Base-by-base conservation (phyloP, 2,329 filamentous ascomycete species). In the Cytospora piceicola region DNA sequence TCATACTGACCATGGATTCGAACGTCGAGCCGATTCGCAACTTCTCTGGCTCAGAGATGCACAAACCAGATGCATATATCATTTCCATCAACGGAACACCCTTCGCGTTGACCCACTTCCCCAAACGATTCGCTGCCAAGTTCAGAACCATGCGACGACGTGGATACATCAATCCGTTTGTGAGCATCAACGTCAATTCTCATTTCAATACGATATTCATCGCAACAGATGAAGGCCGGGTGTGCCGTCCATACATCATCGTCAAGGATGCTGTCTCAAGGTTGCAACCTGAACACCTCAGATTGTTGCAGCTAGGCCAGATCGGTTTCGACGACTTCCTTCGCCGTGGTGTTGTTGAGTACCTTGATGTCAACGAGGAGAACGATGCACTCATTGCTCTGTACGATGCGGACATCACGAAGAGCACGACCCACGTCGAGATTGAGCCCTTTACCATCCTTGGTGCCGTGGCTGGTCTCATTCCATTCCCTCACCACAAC, bases 401-500 rank as follows among this genome's bases (percentile, higher is more conserved):
- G 22, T 94, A 94, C 72, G 94, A 98, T 74, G 84, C 88, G 27
- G 90, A 96, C 67, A 92, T 98, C 70, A 90, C 88, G 22, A 86
- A 88, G 68, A 88, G 89, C 62, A 96, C 93, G 0, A 99, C 95
- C 0, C 96, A 99, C 79, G 82, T 98, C 67, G 95, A 99, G 77
- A 98, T 99, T 68, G 95, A 99, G 75, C 96, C 96, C 0, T 99
- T 99, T 75, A 99, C 95, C 1, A 90, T 99, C 58, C 85, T 99
- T 17, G 95, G 95, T 30, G 95, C 95, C 56, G 95, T 99, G 30
- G 95, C 95, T 49, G 95, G 95, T 53, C 83, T 99, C 46, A 99
- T 99, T 75, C 95, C 95, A 5, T 99, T 98, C 74, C 95, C 95
- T 11, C 95, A 99, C 77, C 95, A 99, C 82, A 99, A 99, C 78